A percentile compares a stretch with the other conserved stretches of the same genome.
These are phyloP conservation scores for Tuber brumale DNA, from an alignment of 495 filamentous ascomycete genomes.

Conservation along the genomic window DNA sequence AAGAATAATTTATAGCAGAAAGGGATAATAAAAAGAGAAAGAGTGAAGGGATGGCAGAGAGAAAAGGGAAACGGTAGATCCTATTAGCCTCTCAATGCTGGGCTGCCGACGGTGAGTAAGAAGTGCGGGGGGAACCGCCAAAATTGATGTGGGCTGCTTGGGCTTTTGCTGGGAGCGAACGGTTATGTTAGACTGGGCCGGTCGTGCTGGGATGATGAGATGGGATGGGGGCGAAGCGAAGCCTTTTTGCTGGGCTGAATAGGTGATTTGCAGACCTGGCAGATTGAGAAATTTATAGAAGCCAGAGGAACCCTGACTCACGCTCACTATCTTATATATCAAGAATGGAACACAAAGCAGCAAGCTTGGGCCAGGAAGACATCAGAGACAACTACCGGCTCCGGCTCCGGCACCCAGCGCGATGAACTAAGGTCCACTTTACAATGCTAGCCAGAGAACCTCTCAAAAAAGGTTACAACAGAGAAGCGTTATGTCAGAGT, in stretches of 20 bases:
- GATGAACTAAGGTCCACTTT: background rate
- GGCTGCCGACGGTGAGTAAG: conserved; percentile 31
- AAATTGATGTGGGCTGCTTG: conserved; percentile 21
- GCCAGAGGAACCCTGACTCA: conserved; percentile 2
- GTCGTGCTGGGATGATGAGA: conserved; percentile 37
- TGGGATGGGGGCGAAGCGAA: conserved; percentile 38
- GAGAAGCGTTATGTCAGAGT: background rate
- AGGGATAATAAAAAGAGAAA: conserved; percentile 29
- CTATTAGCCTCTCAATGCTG: conserved; percentile 38
- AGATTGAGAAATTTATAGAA: conserved; percentile 4
- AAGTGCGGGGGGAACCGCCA: conserved; percentile 30
- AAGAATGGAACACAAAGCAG: background rate
- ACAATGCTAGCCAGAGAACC: background rate
- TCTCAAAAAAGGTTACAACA: background rate
- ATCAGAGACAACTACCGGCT: background rate
- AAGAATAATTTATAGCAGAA: conserved; percentile 12
- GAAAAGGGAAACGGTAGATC: conserved; percentile 34
- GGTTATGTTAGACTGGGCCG: conserved; percentile 25
- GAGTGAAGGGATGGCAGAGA: conserved; percentile 32
- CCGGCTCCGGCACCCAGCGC: background rate
- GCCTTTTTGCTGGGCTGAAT: conserved; percentile 23
- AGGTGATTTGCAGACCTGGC: background rate
- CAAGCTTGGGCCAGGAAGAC: background rate
- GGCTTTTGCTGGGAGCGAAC: conserved; percentile 20
- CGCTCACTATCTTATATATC: background rate